Conservation (phyloP, 2,329 filamentous ascomycete genomes). For the Ophiocordyceps camponoti-rufipedis region DNA sequence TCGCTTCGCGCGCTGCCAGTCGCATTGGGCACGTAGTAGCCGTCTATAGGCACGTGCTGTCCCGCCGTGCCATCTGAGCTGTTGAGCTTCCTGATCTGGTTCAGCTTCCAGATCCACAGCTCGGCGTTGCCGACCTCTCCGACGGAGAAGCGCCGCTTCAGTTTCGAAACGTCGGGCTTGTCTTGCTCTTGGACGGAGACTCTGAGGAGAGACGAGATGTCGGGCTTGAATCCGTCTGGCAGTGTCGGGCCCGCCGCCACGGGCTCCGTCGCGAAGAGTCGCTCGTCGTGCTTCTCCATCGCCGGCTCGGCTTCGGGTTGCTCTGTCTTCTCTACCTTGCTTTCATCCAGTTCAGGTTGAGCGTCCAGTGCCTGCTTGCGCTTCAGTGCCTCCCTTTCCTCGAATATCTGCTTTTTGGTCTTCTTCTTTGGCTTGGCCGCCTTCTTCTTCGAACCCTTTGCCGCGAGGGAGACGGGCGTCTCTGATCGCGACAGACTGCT, state of each 20-base stretch:
- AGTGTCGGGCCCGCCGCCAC: slow-evolving; percentile 24
- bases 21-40: slow-evolving; percentile 67
- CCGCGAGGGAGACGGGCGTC: slow-evolving; percentile 21
- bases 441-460: slow-evolving; percentile 38
- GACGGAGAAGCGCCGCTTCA: slow-evolving; percentile 27
- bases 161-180: slow-evolving; percentile 26
- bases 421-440: slow-evolving; percentile 48
- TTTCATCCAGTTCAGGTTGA: slow-evolving; percentile 19
- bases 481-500: slow-evolving; percentile 25
- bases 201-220: slow-evolving; percentile 24
- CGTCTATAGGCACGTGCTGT: slow-evolving; percentile 29
- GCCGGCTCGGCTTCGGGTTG: slow-evolving; percentile 13
- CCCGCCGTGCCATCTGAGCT: slow-evolving; percentile 11
- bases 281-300: slow-evolving; percentile 32
- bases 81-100: slow-evolving; percentile 38
- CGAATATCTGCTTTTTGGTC: slow-evolving; percentile 58
- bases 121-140: slow-evolving; percentile 29
- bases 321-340: slow-evolving; percentile 13
- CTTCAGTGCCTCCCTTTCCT: slow-evolving; percentile 45
- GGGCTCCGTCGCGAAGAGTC: slow-evolving; percentile 29
- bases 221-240: slow-evolving; percentile 24
- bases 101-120: slow-evolving; percentile 38
- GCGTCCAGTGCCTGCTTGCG: slow-evolving; percentile 31
- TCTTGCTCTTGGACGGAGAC: slow-evolving; percentile 26
- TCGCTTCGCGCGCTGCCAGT: slow-evolving; percentile 84